Percentiles rank a stretch among this genome's conserved stretches.
phyloP scores from a whole-genome alignment of 2,329 filamentous ascomycete genomes.

The Verticillium klebahnii region DNA sequence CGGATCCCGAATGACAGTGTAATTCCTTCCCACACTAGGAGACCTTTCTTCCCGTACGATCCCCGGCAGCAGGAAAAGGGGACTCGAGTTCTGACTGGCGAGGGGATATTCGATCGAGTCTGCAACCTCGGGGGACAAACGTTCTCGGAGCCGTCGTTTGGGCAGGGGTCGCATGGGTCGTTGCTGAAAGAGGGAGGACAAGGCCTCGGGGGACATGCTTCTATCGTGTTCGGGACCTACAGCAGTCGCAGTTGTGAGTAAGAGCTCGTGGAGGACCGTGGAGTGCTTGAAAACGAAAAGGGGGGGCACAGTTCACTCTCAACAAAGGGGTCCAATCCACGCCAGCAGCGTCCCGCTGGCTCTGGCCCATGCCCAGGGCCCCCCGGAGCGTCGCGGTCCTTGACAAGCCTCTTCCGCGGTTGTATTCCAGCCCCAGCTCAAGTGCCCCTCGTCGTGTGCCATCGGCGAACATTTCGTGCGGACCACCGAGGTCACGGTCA shows the following conservation, averaged over 20 bases:
- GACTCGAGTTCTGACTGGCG: constrained; percentile 63
- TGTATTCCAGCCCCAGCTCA: no score
- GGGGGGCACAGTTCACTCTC: no score
- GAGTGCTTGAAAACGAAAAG: no score
- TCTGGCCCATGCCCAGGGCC: no score
- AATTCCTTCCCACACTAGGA: constrained; percentile 18
- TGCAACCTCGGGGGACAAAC: constrained; percentile 79
- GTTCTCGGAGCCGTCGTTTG: constrained; percentile 80
- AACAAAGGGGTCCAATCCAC: no score
- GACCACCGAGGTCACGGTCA: no score
- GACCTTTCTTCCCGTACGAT: constrained; percentile 12
- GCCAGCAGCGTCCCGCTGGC: no score
- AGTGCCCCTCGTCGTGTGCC: no score
- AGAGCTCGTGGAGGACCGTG: background rate
- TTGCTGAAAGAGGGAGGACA: constrained; percentile 78
- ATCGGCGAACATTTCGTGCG: no score
- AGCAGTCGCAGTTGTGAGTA: background rate
- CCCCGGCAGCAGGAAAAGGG: constrained; percentile 69
- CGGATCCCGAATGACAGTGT: constrained; percentile 2
- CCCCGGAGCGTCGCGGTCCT: no score
- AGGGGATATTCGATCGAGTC: constrained; percentile 79
- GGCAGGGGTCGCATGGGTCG: constrained; percentile 91
- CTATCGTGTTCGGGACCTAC: constrained; percentile 36
- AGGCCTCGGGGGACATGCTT: constrained; percentile 67
- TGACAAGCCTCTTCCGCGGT: no score